phyloP scores from a whole-genome alignment of 257 asterid genomes.

The Scutellaria barbata region DNA sequence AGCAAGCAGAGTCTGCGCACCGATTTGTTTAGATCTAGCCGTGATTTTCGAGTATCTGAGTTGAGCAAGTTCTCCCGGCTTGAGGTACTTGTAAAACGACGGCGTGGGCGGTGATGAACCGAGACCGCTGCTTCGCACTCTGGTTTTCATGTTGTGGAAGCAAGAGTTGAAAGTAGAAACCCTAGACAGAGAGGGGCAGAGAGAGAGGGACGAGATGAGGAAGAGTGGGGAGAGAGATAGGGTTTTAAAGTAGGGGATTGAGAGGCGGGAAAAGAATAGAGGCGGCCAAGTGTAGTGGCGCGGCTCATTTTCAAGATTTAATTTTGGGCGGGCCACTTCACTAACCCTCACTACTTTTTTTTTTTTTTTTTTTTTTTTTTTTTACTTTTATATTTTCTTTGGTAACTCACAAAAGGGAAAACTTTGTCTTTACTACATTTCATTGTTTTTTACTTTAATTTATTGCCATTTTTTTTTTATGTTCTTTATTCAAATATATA shows the following conservation, averaged over 20 bases:
- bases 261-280: conserved; percentile 14
- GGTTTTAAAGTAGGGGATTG: conserved; percentile 40
- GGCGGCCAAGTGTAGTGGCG: conserved; percentile 45
- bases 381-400: too few relatives aligned
- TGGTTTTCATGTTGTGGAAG: conserved; percentile 51
- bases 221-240: conserved; percentile 8
- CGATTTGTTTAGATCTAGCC: conserved; percentile 60
- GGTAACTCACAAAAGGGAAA: too few relatives aligned
- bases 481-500: too few relatives aligned
- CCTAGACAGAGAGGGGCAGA: conserved; percentile 48
- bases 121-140: conserved; percentile 31
- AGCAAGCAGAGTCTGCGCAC: conserved; percentile 46
- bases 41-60: conserved; percentile 69
- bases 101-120: conserved; percentile 37
- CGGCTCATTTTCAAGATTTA: conserved; percentile 42
- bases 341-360: too few relatives aligned
- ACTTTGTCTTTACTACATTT: too few relatives aligned
- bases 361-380: too few relatives aligned
- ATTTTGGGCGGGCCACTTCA: conserved; percentile 33
- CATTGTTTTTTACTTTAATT: too few relatives aligned
- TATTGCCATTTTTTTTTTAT: too few relatives aligned
- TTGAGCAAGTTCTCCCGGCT: conserved; percentile 87
- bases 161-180: conserved; percentile 33
- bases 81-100: conserved; percentile 57
- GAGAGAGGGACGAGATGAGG: background rate